A percentile compares a stretch with the other conserved stretches of the same genome.
Conservation (phyloP, 139 green algal species). For the Micractinium conductrix region DNA sequence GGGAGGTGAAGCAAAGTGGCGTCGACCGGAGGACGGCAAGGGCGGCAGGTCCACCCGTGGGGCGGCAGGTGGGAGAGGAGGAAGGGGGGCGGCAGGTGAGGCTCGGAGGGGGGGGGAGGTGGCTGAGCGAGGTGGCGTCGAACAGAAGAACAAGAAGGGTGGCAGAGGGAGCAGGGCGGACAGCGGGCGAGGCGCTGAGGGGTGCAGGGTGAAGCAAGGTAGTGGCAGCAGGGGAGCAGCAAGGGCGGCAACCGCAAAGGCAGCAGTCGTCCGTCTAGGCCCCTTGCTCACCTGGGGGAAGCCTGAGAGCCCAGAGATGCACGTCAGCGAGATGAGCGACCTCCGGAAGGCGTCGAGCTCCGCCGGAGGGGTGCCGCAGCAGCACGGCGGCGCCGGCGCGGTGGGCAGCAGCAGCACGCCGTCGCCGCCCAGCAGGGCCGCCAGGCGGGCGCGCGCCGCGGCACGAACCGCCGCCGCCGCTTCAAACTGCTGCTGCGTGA, state of each 20-base stretch:
- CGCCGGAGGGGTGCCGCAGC: constrained; percentile 44
- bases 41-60: too few relatives aligned
- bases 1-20: background rate
- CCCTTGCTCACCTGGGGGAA: constrained; percentile 82
- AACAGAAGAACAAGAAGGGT: background rate
- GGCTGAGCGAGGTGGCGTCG: too few relatives aligned
- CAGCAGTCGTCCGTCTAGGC: background rate
- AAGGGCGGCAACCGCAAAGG: background rate
- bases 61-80: too few relatives aligned
- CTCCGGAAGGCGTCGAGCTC: constrained; percentile 74
- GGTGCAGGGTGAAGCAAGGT: too few relatives aligned
- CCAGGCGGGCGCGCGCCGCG: constrained; percentile 60
- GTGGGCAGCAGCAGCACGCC: constrained; percentile 78
- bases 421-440: constrained; percentile 63
- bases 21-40: background rate
- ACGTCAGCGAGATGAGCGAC: constrained; percentile 75
- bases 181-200: too few relatives aligned
- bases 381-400: constrained; percentile 75
- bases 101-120: too few relatives aligned
- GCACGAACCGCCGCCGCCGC: constrained; percentile 10
- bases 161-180: too few relatives aligned
- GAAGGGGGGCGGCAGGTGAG: too few relatives aligned
- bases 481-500: constrained; percentile 61
- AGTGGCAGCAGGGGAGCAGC: too few relatives aligned
- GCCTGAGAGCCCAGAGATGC: constrained; percentile 78